Evolutionary conservation across 164 flowering plant genomes (phyloP).

Genomic region (Protea cynaroides): DNA sequence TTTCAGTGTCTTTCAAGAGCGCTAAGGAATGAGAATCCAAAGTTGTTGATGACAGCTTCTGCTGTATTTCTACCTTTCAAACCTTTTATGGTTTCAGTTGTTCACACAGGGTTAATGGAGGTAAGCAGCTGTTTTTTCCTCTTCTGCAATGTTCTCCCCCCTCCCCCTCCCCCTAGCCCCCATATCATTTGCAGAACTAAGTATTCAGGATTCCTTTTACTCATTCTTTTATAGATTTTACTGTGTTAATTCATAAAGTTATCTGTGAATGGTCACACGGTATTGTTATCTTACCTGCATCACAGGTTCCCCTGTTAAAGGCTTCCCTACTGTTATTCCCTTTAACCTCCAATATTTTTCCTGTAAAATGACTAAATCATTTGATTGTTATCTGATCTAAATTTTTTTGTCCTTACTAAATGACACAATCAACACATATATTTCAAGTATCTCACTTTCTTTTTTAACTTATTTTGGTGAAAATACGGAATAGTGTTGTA

Average conservation of each 20-base stretch:
- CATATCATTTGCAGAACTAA: too few species aligned
- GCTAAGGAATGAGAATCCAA: constrained; percentile 75
- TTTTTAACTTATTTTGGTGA: too few species aligned
- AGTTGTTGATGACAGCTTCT: constrained; percentile 75
- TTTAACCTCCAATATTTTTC: not conserved
- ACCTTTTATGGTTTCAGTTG: constrained; percentile 90
- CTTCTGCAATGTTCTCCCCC: too few species aligned
- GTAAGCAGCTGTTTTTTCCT: constrained; percentile 27
- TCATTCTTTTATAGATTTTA: too few species aligned
- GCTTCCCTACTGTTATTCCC: not conserved
- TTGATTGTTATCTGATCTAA: not conserved
- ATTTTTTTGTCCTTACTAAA: too few species aligned
- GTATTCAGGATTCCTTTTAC: not conserved
- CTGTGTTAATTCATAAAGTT: not conserved
- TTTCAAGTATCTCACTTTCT: too few species aligned
- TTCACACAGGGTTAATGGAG: constrained; percentile 98
- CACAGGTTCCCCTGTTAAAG: not conserved
- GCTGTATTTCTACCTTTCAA: constrained; percentile 73
- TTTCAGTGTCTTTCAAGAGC: constrained; percentile 93
- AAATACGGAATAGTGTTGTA: too few species aligned
- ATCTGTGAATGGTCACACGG: not conserved
- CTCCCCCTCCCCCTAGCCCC: too few species aligned
- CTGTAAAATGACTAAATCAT: not conserved
- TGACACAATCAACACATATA: too few species aligned
- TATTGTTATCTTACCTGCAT: not conserved